phyloP scores from a whole-genome alignment of 2,329 filamentous ascomycete species.

The Hymenoscyphus albidus region DNA sequence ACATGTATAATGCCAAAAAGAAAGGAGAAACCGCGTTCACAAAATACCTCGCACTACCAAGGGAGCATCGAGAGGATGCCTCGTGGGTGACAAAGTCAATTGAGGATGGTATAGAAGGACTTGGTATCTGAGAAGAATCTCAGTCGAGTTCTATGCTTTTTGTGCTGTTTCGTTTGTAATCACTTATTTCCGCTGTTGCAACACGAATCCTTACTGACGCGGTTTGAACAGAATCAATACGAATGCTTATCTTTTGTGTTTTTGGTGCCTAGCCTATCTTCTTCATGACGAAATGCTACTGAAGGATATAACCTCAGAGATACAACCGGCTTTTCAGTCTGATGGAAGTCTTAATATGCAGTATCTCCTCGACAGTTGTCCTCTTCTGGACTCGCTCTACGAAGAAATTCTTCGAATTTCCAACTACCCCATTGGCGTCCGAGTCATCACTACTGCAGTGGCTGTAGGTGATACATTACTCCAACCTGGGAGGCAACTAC shows the following conservation, averaged over 20 bases:
- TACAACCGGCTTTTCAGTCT: not conserved
- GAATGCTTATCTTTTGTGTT: not conserved
- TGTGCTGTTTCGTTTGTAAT: constrained; percentile 6
- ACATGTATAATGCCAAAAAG: constrained; percentile 7
- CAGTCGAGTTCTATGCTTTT: constrained; percentile 2
- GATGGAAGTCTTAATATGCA: constrained; percentile 2
- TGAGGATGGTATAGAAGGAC: not conserved
- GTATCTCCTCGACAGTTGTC: constrained; percentile 2
- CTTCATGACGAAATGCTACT: not conserved
- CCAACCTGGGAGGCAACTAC: not conserved
- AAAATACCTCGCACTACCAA: not conserved
- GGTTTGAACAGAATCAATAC: constrained; percentile 1
- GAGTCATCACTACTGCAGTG: not conserved
- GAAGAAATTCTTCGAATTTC: constrained; percentile 2
- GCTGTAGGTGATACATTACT: not conserved
- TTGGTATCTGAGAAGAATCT: not conserved
- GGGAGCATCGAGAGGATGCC: not conserved
- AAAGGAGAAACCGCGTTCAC: not conserved
- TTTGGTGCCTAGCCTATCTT: constrained; percentile 1
- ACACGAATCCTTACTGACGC: not conserved
- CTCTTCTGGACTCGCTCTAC: not conserved
- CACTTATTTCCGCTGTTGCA: not conserved
- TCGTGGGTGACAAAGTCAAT: not conserved
- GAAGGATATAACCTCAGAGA: not conserved
- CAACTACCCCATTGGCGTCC: not conserved